Conservation (phyloP, 441 rosid species). For the Erysimum pusillum region DNA sequence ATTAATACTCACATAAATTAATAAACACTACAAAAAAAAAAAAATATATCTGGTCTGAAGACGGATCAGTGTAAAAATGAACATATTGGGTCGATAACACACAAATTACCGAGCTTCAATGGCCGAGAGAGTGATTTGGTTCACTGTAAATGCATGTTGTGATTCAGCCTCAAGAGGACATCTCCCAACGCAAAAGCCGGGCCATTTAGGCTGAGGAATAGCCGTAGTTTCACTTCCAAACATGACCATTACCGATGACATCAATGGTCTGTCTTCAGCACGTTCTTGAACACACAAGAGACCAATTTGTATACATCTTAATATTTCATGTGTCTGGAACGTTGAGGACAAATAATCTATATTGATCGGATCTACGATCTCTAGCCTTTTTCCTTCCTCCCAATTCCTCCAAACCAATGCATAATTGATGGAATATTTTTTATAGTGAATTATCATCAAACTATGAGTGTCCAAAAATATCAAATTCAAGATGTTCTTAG, state of each 20-base stretch:
- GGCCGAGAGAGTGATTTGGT: background rate
- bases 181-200: background rate
- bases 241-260: constrained; percentile 51
- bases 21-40: too few relatives aligned
- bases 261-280: constrained; percentile 55
- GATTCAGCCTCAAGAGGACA: background rate
- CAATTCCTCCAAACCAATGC: background rate
- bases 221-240: constrained; percentile 42
- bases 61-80: too few relatives aligned
- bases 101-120: background rate
- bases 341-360: background rate
- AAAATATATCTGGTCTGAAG: too few relatives aligned
- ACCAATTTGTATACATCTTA: constrained; percentile 50
- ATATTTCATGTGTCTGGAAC: background rate
- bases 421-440: background rate
- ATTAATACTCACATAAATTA: too few relatives aligned
- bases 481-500: background rate
- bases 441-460: background rate
- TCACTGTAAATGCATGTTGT: background rate
- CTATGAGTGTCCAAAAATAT: background rate
- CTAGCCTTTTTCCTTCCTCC: constrained; percentile 9
- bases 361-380: constrained; percentile 14
- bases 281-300: constrained; percentile 53
- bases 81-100: too few relatives aligned
- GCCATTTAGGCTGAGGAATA: background rate